A percentile compares a stretch with the other conserved stretches of the same genome.
Conservation (phyloP, 768 basidiomycete genomes). For the Punctularia strigosozonata region DNA sequence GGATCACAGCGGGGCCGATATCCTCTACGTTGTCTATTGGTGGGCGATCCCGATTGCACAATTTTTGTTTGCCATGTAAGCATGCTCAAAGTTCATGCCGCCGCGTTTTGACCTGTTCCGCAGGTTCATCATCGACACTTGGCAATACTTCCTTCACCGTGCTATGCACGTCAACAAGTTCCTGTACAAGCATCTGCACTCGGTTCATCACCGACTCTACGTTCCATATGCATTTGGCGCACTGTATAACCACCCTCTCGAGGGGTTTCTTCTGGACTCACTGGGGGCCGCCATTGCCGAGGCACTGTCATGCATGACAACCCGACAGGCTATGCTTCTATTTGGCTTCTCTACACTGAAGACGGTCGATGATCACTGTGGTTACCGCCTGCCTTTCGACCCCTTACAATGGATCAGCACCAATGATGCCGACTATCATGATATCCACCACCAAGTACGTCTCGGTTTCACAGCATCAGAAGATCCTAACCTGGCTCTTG, state of each 20-base stretch:
- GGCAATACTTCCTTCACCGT: slow-evolving; percentile 97
- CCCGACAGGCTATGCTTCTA: slow-evolving; percentile 75
- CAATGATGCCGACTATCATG: slow-evolving; percentile 96
- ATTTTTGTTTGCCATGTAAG: slow-evolving; percentile 74
- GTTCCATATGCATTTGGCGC: slow-evolving; percentile 96
- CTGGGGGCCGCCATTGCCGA: slow-evolving; percentile 76
- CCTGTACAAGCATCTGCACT: slow-evolving; percentile 86
- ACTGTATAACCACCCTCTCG: slow-evolving; percentile 93
- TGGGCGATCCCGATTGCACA: slow-evolving; percentile 77
- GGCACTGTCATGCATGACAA: slow-evolving; percentile 47
- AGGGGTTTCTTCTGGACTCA: slow-evolving; percentile 85
- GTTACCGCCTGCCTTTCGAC: slow-evolving; percentile 83
- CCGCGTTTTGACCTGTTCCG: neutral
- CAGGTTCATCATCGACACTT: slow-evolving; percentile 92
- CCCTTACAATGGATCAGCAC: slow-evolving; percentile 75
- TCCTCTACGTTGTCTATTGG: slow-evolving; percentile 75
- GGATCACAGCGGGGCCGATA: slow-evolving; percentile 20
- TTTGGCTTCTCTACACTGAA: slow-evolving; percentile 81
- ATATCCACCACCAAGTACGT: slow-evolving; percentile 89
- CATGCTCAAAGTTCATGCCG: slow-evolving; percentile 1
- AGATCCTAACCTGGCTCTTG: slow-evolving; percentile 2
- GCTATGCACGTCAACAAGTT: slow-evolving; percentile 83
- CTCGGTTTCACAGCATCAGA: neutral
- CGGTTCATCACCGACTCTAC: slow-evolving; percentile 90
- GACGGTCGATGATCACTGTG: slow-evolving; percentile 94